phyloP scores from a whole-genome alignment of 2,329 filamentous ascomycete genomes.

The Fusarium sarcochroum region DNA sequence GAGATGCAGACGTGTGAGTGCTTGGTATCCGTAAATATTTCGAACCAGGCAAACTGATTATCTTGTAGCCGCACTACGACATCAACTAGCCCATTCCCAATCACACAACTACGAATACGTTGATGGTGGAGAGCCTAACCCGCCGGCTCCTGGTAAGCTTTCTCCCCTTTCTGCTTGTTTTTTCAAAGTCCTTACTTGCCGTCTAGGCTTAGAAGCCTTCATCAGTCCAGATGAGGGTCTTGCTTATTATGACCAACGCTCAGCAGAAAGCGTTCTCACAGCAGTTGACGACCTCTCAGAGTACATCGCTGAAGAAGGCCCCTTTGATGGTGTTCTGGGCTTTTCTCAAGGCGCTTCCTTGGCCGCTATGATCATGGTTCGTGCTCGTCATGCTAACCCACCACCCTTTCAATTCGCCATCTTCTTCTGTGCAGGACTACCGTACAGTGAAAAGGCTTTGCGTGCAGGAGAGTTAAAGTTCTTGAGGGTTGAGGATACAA shows the following conservation, averaged over 20 bases:
- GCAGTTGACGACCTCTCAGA: background rate
- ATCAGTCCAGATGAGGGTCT: constrained; percentile 1
- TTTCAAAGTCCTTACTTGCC: background rate
- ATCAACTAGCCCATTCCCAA: constrained; percentile 9
- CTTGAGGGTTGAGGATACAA: background rate
- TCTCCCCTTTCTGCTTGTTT: background rate
- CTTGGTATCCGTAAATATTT: background rate
- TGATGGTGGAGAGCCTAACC: constrained; percentile 1
- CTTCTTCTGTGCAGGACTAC: constrained; percentile 10
- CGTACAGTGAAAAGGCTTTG: constrained; percentile 8
- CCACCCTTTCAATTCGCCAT: constrained; percentile 12
- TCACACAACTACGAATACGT: constrained; percentile 11
- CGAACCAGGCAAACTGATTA: background rate
- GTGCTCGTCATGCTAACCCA: constrained; percentile 9
- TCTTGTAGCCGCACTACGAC: constrained; percentile 1
- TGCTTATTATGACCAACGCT: background rate
- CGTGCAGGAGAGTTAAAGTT: background rate
- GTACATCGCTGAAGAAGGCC: constrained; percentile 7
- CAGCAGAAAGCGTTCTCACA: background rate
- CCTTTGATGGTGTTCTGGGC: constrained; percentile 7
- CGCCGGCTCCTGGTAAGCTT: background rate
- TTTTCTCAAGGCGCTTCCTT: constrained; percentile 4
- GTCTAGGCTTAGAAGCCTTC: background rate
- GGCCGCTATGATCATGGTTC: constrained; percentile 9
- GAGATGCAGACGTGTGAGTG: constrained; percentile 14